Base-by-base conservation (phyloP, 345 rosid species). In the Cardamine chenopodiifolia region DNA sequence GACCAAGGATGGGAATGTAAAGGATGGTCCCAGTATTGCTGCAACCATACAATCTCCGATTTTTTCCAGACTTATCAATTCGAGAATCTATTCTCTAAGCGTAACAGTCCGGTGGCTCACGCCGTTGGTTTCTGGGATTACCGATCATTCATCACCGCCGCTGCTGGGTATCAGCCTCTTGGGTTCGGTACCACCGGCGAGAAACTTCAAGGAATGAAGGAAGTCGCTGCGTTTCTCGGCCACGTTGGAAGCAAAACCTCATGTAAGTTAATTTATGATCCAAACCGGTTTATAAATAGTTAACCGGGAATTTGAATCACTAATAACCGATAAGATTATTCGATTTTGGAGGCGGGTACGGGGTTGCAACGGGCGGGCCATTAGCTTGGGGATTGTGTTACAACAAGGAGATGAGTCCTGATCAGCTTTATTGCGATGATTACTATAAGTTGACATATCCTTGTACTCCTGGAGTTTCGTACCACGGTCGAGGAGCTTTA, bases 301-400 rank as follows among this genome's bases (percentile, higher is more conserved):
- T 15, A 61, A 75, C 70, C 75, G 26, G 28, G 8, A 49, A 10
- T 4, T 39, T 5, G 1, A 42, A 68, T 44, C 4, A 1, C 5
- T 19, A 62, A 22, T 60, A 28, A 68, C 64, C 40, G 39, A 14
- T 23, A 26, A 4, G 26, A 19, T 68, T n/a, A 1, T 18, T 17
- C 8, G 53, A 22, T 54, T 52, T 66, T 65, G 32, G 81, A 92
- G 97, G 97, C 76, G 95, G 98, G 15, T 92, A 92, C 48, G 98
- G 97, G 29, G 98, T 92, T 66, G 97, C 95, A 0, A 89, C 98
- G 0, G 98, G 98, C 0, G 96, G 98, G 28, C 98, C 98, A 55
- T 23, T 87, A 78, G 93, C 92, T 5, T 90, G 98, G 97, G 98
- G 98, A 11, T 78, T 93, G 10, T 90, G 98, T 81, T 89, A 87